Conservation (phyloP, 495 filamentous ascomycete genomes). For the Xylaria flabelliformis region DNA sequence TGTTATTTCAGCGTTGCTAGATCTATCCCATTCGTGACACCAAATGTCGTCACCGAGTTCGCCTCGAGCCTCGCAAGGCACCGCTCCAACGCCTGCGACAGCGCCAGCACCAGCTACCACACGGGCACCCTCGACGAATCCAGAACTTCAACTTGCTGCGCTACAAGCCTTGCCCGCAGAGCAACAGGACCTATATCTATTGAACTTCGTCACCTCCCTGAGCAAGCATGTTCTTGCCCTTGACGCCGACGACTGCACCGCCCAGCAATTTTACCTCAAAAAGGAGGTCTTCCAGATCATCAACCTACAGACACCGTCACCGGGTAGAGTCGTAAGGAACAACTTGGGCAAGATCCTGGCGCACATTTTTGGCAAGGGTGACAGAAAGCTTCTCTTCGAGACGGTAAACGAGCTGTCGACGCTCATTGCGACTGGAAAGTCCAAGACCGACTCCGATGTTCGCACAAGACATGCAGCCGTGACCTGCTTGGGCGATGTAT, state of each 20-base stretch:
- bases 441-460: conserved; percentile 71
- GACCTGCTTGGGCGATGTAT: conserved; percentile 87
- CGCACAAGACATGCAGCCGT: conserved; percentile 83
- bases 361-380: conserved; percentile 83
- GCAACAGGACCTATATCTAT: conserved; percentile 92
- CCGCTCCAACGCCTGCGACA: conserved; percentile 32
- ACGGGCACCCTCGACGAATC: conserved; percentile 48
- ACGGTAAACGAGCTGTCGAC: conserved; percentile 86
- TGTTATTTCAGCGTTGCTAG: neutral
- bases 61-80: conserved; percentile 37
- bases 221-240: conserved; percentile 79
- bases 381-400: conserved; percentile 91
- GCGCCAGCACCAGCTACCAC: conserved; percentile 37
- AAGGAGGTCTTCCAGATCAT: conserved; percentile 91
- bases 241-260: conserved; percentile 76
- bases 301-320: conserved; percentile 80
- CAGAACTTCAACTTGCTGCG: conserved; percentile 84
- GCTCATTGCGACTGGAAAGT: conserved; percentile 78
- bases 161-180: conserved; percentile 89
- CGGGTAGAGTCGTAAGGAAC: conserved; percentile 88
- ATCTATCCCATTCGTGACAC: conserved; percentile 4
- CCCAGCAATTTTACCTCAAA: conserved; percentile 87
- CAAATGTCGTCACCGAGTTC: conserved; percentile 29
- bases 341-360: conserved; percentile 85
- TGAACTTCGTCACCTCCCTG: conserved; percentile 86